Base-by-base conservation (phyloP, 176 grass and related monocot species). In the Rhipidocladum racemiflorum region DNA sequence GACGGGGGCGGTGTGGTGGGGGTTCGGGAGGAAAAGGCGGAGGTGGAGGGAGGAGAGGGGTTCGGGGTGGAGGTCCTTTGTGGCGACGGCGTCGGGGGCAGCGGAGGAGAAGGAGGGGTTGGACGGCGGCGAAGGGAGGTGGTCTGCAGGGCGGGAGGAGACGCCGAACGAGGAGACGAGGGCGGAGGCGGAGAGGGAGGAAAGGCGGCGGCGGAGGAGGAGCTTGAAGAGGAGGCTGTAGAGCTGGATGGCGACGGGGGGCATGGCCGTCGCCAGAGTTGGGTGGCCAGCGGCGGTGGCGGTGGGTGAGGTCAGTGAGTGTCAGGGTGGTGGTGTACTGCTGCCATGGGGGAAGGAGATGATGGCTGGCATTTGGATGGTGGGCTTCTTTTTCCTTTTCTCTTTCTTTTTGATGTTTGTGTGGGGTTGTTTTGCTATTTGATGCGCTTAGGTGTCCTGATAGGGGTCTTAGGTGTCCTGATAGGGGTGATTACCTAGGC, bases 181-280 rank as follows among this genome's bases (percentile, higher is more conserved):
- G 11, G 51, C 5, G 51, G 53, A 30, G 63, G 29, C 28, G 51
- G 80, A 43, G 21, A 80, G 64, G 32, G 89, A 80, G 60, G 74
- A 30, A 68, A 86, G 87, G 48, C 90, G 88, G 74, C 85, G 88
- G 85, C 86, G 88, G 35, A 97, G 83, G 72, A 92, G 48, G 68
- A 97, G 85, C 85, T 97, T 92, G 86, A 97, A 97, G 86, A 92
- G 76, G 81, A 92, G 79, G 83, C 93, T 92, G 83, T 97, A 92
- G 67, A 96, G 90, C 77, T 92, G 89, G 20, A 91, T 45, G 46
- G 68, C 76, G 53, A 96, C 88, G 51, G 75, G 85, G 59, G 93
- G 93, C 93, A 97, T 97, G 76, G 81, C 84, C 76, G 65, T 35
- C 64, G 56, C 42, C 70, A 46, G 78, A 4, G 48, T 1, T 17